Evolutionary conservation across 148 eudicot species (phyloP).

Genomic region (Silene uniflora): DNA sequence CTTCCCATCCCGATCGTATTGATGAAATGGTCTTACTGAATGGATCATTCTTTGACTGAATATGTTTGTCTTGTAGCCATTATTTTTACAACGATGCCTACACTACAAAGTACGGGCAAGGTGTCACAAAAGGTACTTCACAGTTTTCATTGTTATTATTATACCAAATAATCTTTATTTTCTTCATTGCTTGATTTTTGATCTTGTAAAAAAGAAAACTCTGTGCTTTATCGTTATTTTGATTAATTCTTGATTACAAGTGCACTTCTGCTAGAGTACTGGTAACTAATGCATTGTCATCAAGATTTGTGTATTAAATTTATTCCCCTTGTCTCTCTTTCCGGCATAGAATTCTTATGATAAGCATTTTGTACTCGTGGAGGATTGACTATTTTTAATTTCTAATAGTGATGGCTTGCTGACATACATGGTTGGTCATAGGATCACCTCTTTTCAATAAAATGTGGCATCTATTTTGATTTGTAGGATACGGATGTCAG

Average conservation of each 20-base stretch:
- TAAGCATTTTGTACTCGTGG: slow-evolving; percentile 4
- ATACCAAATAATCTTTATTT: slow-evolving; percentile 1
- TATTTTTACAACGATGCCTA: slow-evolving; percentile 82
- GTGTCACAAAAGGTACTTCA: slow-evolving; percentile 56
- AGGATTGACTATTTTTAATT: background rate
- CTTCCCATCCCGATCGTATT: background rate
- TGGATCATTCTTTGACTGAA: slow-evolving; percentile 25
- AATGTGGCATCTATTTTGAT: slow-evolving; percentile 14
- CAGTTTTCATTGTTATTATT: background rate
- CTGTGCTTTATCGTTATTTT: background rate
- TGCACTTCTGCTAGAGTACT: background rate
- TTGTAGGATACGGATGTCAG: slow-evolving; percentile 69
- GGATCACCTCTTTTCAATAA: background rate
- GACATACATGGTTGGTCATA: background rate
- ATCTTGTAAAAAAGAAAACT: background rate
- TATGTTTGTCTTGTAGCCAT: slow-evolving; percentile 56
- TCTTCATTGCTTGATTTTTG: background rate
- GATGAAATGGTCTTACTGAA: background rate
- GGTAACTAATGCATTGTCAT: background rate
- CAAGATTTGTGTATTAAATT: background rate
- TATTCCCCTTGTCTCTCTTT: background rate
- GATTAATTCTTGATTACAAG: background rate
- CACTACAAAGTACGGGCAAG: slow-evolving; percentile 73
- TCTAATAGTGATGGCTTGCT: background rate
- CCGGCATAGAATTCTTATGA: background rate